phyloP scores from a whole-genome alignment of 768 basidiomycete genomes.

The Dentipellis sp. region DNA sequence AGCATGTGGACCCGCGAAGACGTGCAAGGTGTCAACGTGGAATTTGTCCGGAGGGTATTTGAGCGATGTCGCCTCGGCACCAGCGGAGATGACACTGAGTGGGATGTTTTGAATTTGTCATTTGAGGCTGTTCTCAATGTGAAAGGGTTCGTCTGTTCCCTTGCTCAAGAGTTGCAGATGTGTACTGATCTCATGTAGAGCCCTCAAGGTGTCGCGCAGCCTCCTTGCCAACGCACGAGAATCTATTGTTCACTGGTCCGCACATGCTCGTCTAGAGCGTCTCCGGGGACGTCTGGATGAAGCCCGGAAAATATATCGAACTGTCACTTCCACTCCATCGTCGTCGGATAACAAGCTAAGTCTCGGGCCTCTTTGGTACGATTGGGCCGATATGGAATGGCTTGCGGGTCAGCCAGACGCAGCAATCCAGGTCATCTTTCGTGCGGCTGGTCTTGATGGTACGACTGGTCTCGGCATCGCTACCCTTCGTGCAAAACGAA shows the following conservation, averaged over 20 bases:
- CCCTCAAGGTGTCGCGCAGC: constrained; percentile 56
- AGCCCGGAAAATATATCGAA: constrained; percentile 71
- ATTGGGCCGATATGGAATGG: constrained; percentile 86
- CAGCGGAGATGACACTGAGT: constrained; percentile 36
- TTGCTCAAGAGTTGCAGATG: background rate
- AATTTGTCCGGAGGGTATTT: constrained; percentile 50
- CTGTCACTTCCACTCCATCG: constrained; percentile 44
- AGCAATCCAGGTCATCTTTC: constrained; percentile 44
- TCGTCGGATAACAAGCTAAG: constrained; percentile 26
- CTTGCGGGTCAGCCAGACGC: constrained; percentile 39
- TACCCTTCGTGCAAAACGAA: constrained; percentile 54
- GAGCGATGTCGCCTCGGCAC: constrained; percentile 37
- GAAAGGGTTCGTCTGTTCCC: constrained; percentile 38
- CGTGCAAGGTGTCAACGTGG: constrained; percentile 37
- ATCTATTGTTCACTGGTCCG: constrained; percentile 60
- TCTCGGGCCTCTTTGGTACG: constrained; percentile 57
- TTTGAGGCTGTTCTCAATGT: constrained; percentile 54
- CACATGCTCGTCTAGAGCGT: constrained; percentile 67
- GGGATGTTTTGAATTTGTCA: constrained; percentile 57
- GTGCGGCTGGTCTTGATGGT: constrained; percentile 44
- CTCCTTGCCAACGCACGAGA: constrained; percentile 48
- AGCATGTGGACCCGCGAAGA: constrained; percentile 40
- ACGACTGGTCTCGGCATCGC: constrained; percentile 33
- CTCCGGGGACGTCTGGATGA: constrained; percentile 55
- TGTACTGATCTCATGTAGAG: constrained; percentile 29